Base-by-base conservation (phyloP, 108 stramenopile genomes). In the Nannochloropsis granulata region DNA sequence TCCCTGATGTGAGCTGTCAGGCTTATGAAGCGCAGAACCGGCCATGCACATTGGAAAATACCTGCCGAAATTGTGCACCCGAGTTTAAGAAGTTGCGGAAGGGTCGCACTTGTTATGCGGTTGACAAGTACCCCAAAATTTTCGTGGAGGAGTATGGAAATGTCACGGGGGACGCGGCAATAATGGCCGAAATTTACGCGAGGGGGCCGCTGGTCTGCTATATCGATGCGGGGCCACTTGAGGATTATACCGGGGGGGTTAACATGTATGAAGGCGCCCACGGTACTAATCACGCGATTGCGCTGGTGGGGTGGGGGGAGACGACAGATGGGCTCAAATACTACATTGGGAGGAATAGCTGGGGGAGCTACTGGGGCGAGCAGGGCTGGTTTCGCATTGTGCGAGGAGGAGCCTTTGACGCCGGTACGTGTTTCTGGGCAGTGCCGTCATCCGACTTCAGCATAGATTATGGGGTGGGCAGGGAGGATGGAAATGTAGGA, bases 311-410 rank as follows among this genome's bases (percentile, higher is more conserved):
- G 13, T 87, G 86, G 86, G 86, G 86, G 12, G 78, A 56, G 13
- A 90, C 84, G 45, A 82, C 84, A 42, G 78, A 89, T 25, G 90
- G 89, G 42, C n/a, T 45, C 21, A 89, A 87, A 82, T 91, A 88
- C 82, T 91, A 89, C 88, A 82, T 88, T 23, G 89, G 88, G n/a
- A 24, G 90, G 19, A 91, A 91, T 83, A 84, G 82, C 14, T 91
- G 91, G 91, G 91, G 91, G 12, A 86, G 85, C 25, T 88, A 88
- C 80, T 91, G 91, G 91, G 91, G 91, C 24, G 90, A 90, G 86
- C 13, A 81, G 23, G 90, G 91, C 25, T 91, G 88, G 86, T 88
- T 91, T 44, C 86, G 85, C 25, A 85, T 89, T 14, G 84, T 86
- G 12, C 86, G 88, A 13, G 88, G 88, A 44, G 56, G 56, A 71